Conservation (phyloP, 176 grass and related monocot species). For the Puya raimondii region DNA sequence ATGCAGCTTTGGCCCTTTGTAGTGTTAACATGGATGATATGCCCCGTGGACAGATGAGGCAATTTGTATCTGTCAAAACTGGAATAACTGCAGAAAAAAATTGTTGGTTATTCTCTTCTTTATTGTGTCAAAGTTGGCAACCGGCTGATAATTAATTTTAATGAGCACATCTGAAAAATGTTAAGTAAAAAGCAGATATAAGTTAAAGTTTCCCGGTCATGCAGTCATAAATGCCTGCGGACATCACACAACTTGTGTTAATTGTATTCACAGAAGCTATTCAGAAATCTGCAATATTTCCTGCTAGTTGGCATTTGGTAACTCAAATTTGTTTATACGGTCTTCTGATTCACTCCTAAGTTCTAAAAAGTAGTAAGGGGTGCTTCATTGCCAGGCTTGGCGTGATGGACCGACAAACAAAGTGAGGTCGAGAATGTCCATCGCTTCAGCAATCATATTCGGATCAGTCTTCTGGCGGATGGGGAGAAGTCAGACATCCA, state of each 20-base stretch:
- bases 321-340: neutral
- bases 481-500: slow-evolving; percentile 82
- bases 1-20: too few relatives aligned
- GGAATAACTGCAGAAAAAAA: too few relatives aligned
- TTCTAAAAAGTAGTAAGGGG: slow-evolving; percentile 15
- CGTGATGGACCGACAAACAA: slow-evolving; percentile 97
- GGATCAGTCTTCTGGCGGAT: slow-evolving; percentile 95
- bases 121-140: too few relatives aligned
- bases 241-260: neutral
- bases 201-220: neutral
- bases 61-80: neutral
- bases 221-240: neutral
- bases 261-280: neutral
- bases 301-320: neutral
- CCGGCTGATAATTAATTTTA: too few relatives aligned
- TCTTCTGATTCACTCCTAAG: slow-evolving; percentile 2
- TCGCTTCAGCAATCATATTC: slow-evolving; percentile 96
- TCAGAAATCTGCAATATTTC: neutral
- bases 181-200: neutral
- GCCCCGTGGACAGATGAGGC: neutral
- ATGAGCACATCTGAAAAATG: too few relatives aligned
- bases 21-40: too few relatives aligned
- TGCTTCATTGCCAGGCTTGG: slow-evolving; percentile 54
- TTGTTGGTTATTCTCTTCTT: too few relatives aligned
- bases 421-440: slow-evolving; percentile 87